A percentile compares a stretch with the other conserved stretches of the same genome.
phyloP scores from a whole-genome alignment of 2,329 filamentous ascomycete species.

The Phialophora tarda region DNA sequence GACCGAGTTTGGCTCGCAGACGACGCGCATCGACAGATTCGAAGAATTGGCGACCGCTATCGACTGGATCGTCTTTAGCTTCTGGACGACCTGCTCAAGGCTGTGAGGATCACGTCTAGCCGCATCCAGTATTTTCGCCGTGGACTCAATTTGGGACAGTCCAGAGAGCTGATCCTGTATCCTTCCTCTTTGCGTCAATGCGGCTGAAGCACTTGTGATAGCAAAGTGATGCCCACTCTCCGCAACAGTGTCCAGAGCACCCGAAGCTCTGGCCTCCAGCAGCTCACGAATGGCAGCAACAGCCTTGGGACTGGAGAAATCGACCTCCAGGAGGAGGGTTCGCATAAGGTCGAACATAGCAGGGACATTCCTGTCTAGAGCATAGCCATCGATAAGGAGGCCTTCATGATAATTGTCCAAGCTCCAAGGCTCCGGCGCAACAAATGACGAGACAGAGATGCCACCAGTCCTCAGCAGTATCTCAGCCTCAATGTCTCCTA shows the following conservation, averaged over 20 bases:
- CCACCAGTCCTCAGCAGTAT: conserved; percentile 97
- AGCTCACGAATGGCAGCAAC: conserved; percentile 83
- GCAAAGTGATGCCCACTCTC: conserved; percentile 89
- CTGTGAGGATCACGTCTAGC: conserved; percentile 71
- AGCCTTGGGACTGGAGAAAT: conserved; percentile 84
- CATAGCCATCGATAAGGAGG: conserved; percentile 81
- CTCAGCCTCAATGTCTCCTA: conserved; percentile 92
- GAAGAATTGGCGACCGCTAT: conserved; percentile 73
- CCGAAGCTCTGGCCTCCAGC: conserved; percentile 83
- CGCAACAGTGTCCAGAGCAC: conserved; percentile 88
- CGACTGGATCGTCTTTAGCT: conserved; percentile 83
- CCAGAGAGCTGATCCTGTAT: conserved; percentile 85
- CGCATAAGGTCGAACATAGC: conserved; percentile 88
- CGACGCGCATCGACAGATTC: conserved; percentile 78
- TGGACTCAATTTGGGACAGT: conserved; percentile 86
- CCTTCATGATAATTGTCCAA: conserved; percentile 77
- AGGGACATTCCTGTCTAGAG: conserved; percentile 85
- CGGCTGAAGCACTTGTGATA: conserved; percentile 79
- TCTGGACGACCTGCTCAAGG: conserved; percentile 75
- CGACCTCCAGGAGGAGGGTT: conserved; percentile 80
- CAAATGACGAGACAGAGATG: conserved; percentile 81
- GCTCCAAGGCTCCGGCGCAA: conserved; percentile 76
- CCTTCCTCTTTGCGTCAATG: conserved; percentile 72
- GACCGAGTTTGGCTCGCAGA: conserved; percentile 78
- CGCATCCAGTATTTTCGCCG: conserved; percentile 72